Conservation (phyloP, 371 early-diverging fungal species). For the Thermomucor indicae-seudaticae region DNA sequence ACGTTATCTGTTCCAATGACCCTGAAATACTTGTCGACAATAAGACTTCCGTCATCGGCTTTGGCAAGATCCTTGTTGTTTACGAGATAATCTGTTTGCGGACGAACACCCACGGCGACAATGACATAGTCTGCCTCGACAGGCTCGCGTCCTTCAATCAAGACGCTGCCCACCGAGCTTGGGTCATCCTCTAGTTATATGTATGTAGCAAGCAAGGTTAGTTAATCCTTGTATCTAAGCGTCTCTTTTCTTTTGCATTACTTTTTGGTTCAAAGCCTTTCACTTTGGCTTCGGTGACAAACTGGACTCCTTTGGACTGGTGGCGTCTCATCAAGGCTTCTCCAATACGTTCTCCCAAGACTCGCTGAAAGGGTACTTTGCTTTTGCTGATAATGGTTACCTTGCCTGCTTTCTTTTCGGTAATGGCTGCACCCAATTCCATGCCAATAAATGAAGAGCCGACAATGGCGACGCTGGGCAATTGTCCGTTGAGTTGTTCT, state of each 20-base stretch:
- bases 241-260: conserved; percentile 1
- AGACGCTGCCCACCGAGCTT: conserved; percentile 26
- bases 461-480: conserved; percentile 47
- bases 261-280: conserved; percentile 23
- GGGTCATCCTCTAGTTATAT: conserved; percentile 11
- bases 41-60: conserved; percentile 43
- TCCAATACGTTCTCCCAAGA: conserved; percentile 46
- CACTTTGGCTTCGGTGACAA: conserved; percentile 30
- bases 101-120: conserved; percentile 48
- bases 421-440: conserved; percentile 43
- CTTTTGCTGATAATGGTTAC: conserved; percentile 52
- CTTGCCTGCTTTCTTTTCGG: conserved; percentile 21
- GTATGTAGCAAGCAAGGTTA: background rate
- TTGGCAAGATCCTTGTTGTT: conserved; percentile 18
- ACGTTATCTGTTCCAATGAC: conserved; percentile 40
- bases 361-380: conserved; percentile 46
- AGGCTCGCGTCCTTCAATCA: conserved; percentile 25
- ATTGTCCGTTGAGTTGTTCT: conserved; percentile 14
- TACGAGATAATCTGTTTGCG: conserved; percentile 42
- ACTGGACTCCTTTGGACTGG: conserved; percentile 35
- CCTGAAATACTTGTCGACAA: conserved; percentile 30
- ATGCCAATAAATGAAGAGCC: conserved; percentile 59
- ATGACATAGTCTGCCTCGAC: conserved; percentile 50
- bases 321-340: conserved; percentile 33
- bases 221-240: background rate